Conservation (phyloP, 345 rosid species). For the Hibiscus syriacus region DNA sequence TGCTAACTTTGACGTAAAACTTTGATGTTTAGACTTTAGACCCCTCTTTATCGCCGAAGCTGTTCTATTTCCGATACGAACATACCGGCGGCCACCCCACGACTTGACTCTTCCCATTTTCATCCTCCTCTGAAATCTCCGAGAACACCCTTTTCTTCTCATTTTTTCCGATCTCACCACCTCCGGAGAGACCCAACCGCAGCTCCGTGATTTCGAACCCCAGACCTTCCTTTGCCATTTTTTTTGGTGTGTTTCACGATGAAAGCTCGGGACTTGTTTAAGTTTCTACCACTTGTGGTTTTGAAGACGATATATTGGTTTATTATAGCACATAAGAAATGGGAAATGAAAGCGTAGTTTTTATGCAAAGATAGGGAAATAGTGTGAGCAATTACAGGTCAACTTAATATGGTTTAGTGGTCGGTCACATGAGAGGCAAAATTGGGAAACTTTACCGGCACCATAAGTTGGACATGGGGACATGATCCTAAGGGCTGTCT, state of each 20-base stretch:
- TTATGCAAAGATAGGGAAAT: constrained; percentile 11
- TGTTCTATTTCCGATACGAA: constrained; percentile 61
- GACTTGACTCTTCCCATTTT: constrained; percentile 32
- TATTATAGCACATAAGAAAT: neutral
- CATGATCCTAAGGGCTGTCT: constrained; percentile 34
- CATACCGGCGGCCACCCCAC: constrained; percentile 98
- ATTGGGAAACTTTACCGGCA: constrained; percentile 43
- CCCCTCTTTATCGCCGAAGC: constrained; percentile 27
- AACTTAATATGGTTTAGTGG: constrained; percentile 24
- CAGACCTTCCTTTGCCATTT: constrained; percentile 42
- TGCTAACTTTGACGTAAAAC: constrained; percentile 75
- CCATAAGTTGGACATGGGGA: constrained; percentile 36
- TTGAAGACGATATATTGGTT: neutral
- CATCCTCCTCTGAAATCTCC: constrained; percentile 32
- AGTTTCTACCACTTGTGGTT: neutral
- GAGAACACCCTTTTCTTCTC: constrained; percentile 77
- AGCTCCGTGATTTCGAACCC: constrained; percentile 89
- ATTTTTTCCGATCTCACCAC: constrained; percentile 13
- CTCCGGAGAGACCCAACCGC: constrained; percentile 66
- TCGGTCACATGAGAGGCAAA: constrained; percentile 73
- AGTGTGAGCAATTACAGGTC: constrained; percentile 42
- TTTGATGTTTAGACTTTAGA: constrained; percentile 19
- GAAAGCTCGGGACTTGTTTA: neutral
- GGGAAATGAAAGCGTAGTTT: neutral
- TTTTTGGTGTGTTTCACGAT: neutral